Evolutionary conservation across 2,329 filamentous ascomycete genomes (phyloP).

Genomic region (Apiospora rasikravindrae): DNA sequence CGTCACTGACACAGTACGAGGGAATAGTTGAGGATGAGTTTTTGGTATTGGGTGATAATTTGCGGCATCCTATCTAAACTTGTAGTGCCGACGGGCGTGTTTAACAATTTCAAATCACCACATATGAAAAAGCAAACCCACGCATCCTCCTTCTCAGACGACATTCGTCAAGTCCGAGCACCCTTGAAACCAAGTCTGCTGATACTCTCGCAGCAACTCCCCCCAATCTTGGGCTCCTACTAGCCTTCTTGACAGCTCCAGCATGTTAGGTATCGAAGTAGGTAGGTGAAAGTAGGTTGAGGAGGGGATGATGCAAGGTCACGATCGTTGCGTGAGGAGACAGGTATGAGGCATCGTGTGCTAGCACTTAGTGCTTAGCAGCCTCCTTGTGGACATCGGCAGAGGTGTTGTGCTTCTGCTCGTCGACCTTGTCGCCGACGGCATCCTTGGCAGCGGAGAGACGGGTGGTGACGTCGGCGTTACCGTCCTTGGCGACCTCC

Average conservation of each 20-base stretch:
- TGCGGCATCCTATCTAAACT: background rate
- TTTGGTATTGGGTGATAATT: background rate
- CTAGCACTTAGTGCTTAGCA: slow-evolving; percentile 39
- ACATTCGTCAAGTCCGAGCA: background rate
- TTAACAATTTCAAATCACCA: slow-evolving; percentile 1
- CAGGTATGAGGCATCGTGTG: background rate
- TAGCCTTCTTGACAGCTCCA: background rate
- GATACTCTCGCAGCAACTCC: background rate
- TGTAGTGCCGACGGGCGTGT: slow-evolving; percentile 9
- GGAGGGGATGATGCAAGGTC: background rate
- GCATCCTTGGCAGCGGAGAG: slow-evolving; percentile 56
- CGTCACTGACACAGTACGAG: too few relatives aligned
- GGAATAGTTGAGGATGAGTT: background rate
- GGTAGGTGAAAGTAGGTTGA: background rate
- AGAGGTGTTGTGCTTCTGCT: slow-evolving; percentile 43
- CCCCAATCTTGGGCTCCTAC: background rate
- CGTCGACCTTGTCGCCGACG: slow-evolving; percentile 51
- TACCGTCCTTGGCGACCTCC: slow-evolving; percentile 66
- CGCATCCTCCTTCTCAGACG: background rate
- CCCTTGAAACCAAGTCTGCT: background rate
- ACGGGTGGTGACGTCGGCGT: slow-evolving; percentile 57
- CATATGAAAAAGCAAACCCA: background rate
- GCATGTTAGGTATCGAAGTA: background rate
- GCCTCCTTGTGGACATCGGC: slow-evolving; percentile 43
- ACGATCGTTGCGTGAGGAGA: background rate